Evolutionary conservation across 2,329 filamentous ascomycete genomes (phyloP).

Genomic region (Uncinocarpus reesii): DNA sequence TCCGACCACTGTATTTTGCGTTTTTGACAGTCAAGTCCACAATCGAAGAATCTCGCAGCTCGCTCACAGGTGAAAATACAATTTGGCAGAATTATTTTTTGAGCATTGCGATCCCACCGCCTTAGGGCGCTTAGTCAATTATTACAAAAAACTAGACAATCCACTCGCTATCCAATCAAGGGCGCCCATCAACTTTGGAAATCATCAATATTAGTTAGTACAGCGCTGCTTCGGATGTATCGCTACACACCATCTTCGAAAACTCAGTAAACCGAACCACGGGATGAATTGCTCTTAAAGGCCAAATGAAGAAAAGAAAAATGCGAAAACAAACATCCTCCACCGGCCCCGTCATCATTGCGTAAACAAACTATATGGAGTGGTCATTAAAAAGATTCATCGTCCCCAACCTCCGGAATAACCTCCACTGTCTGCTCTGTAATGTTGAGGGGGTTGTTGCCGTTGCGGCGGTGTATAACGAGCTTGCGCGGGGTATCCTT

Average conservation of each 20-base stretch:
- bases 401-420: conserved; percentile 12
- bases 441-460: conserved; percentile 13
- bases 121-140: neutral
- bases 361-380: neutral
- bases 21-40: neutral
- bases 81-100: conserved; percentile 11
- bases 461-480: conserved; percentile 11
- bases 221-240: too few species aligned
- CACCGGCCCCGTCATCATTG: neutral
- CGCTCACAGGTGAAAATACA: neutral
- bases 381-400: conserved; percentile 1
- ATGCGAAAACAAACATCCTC: neutral
- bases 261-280: neutral
- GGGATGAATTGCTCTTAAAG: neutral
- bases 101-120: conserved; percentile 3
- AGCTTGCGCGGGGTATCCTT: conserved; percentile 7
- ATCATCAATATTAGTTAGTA: too few species aligned
- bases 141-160: neutral
- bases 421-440: conserved; percentile 14
- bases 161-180: neutral
- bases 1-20: too few species aligned
- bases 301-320: neutral
- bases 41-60: too few species aligned
- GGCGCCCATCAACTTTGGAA: too few species aligned
- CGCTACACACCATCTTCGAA: conserved; percentile 2